Base-by-base conservation (phyloP, 495 filamentous ascomycete species). In the Acidiella bohemica region DNA sequence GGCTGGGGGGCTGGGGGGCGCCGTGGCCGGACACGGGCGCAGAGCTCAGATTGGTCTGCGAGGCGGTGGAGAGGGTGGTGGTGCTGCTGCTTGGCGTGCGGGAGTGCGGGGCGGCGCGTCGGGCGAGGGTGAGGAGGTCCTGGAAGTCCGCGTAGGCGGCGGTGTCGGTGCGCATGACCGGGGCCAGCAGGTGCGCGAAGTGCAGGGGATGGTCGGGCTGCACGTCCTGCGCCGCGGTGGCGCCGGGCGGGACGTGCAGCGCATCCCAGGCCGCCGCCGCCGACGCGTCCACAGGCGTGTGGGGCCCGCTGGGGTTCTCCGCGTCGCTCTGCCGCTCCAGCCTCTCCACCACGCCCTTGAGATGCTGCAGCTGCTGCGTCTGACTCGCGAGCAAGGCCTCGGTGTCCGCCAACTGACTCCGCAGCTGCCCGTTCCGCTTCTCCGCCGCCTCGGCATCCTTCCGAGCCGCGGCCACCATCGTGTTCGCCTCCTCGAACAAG, bases 401-500 rank as follows among this genome's bases (percentile, higher is more conserved):
- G 2, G 80, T 84, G 55, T 96, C 84, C 47, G 73, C 75, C 32
- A 92, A 63, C 58, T 90, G 81, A 14, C 72, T 67, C 47, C 75
- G 75, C 17, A 93, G 64, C 58, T 87, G 83, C 41, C 85, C 79
- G 44, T 82, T 88, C 41, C 78, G 73, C 48, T 83, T 76, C 26
- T 84, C 71, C 25, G 67, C 47, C 3, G 59, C 67, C 51, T 92
- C 84, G 16, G 77, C 73, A 47, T 88, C 80, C 46, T 67, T 67
- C 47, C 74, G 64, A 14, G 78, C 78, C 16, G 78, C 78, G 36
- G 86, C 81, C 39, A 97, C 90, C 90, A 97, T 95, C 72, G 84
- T 73, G 57, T 97, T 94, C 23, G 90, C 90, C 67, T 96, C 88
- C 57, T 93, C 84, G 46, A 97, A 96, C 13, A 97, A 67, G 19